phyloP scores from a whole-genome alignment of 768 basidiomycete species.

The Tephrocybe sp. region DNA sequence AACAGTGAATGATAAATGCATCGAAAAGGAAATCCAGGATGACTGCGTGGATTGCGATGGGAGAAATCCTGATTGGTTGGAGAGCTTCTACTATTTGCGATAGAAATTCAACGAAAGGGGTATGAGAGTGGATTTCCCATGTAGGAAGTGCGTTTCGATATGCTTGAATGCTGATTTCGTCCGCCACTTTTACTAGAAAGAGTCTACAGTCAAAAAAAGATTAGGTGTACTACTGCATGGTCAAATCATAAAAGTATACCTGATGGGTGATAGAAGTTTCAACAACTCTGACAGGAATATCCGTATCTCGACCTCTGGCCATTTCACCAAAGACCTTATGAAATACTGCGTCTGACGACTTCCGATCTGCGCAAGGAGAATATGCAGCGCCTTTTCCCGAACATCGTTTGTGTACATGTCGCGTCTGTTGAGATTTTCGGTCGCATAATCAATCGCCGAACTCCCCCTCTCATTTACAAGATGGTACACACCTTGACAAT shows the following conservation, averaged over 20 bases:
- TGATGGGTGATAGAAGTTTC: constrained; percentile 4
- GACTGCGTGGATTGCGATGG: not conserved
- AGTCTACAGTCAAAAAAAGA: not conserved
- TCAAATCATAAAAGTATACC: not conserved
- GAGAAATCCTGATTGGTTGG: not conserved
- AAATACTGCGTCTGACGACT: constrained; percentile 3
- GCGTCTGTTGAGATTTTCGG: not conserved
- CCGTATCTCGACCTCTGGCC: constrained; percentile 10
- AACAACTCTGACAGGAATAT: constrained; percentile 9
- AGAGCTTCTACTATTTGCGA: not conserved
- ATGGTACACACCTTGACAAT: constrained; percentile 19
- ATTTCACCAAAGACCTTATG: constrained; percentile 5
- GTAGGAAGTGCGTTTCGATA: constrained; percentile 1
- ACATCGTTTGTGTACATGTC: constrained; percentile 4
- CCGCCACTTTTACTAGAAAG: not conserved
- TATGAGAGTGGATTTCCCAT: constrained; percentile 11
- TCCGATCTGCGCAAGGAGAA: constrained; percentile 12
- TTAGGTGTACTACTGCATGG: not conserved
- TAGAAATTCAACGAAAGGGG: constrained; percentile 7
- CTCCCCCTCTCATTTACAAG: not conserved
- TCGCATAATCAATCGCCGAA: too few species aligned
- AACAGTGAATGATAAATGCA: constrained; percentile 8
- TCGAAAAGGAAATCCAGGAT: constrained; percentile 11
- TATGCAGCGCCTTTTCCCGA: constrained; percentile 4
- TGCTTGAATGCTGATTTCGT: constrained; percentile 3